Evolutionary conservation across 2,329 filamentous ascomycete genomes (phyloP).

Genomic region (Fusarium chuoi): DNA sequence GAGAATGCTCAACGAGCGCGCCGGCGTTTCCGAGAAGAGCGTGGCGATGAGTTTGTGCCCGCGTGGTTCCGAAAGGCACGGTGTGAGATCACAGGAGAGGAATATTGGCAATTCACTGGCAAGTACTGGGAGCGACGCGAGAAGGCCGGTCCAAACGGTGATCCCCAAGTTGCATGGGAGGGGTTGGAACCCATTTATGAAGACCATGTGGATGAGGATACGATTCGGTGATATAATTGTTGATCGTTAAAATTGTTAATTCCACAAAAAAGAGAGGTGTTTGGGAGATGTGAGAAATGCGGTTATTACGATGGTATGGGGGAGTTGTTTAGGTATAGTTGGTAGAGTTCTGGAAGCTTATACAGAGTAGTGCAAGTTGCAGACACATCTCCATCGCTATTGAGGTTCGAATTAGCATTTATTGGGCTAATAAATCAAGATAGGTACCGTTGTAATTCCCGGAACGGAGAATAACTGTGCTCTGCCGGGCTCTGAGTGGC

Average conservation of each 20-base stretch:
- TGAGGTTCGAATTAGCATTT: not conserved
- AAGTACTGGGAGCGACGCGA: slow-evolving; percentile 86
- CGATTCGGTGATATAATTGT: slow-evolving; percentile 10
- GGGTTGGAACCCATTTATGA: slow-evolving; percentile 80
- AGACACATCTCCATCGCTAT: not conserved
- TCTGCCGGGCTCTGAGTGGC: slow-evolving; percentile 18
- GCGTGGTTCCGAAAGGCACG: slow-evolving; percentile 83
- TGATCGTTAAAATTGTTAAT: not conserved
- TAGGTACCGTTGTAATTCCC: not conserved
- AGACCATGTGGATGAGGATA: slow-evolving; percentile 39
- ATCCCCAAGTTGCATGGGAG: slow-evolving; percentile 68
- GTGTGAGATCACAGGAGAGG: slow-evolving; percentile 84
- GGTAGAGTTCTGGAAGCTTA: slow-evolving; percentile 2
- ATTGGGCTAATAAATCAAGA: not conserved
- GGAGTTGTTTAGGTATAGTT: not conserved
- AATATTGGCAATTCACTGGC: slow-evolving; percentile 89
- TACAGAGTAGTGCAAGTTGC: not conserved
- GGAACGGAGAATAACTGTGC: slow-evolving; percentile 1
- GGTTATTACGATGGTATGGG: not conserved
- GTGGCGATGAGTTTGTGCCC: slow-evolving; percentile 83
- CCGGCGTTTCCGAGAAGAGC: slow-evolving; percentile 76
- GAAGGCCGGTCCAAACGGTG: slow-evolving; percentile 69
- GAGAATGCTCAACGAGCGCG: slow-evolving; percentile 90
- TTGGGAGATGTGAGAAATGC: not conserved
- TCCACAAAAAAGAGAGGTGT: not conserved